Conservation (phyloP, 2,329 filamentous ascomycete genomes). For the Peltaster fructicola region DNA sequence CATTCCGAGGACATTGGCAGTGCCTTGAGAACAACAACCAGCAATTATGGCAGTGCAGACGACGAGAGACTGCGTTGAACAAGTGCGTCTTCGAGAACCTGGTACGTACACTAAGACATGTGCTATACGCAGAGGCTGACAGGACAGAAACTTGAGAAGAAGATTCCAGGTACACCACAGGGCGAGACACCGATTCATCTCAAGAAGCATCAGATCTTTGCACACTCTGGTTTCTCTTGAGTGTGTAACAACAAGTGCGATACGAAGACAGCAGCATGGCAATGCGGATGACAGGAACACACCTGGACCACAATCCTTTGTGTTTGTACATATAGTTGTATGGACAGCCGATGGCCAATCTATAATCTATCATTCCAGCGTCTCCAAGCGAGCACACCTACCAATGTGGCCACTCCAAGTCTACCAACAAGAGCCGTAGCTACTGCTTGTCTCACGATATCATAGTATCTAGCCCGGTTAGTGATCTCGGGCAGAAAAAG, state of each 20-base stretch:
- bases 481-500: slow-evolving; percentile 13
- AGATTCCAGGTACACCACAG: slow-evolving; percentile 32
- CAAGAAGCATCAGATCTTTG: slow-evolving; percentile 28
- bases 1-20: slow-evolving; percentile 88
- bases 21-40: slow-evolving; percentile 97
- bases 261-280: too few species aligned
- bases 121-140: not conserved
- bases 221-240: too few species aligned
- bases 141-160: slow-evolving; percentile 32
- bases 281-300: too few species aligned
- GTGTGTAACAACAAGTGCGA: too few species aligned
- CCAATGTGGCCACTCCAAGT: slow-evolving; percentile 6
- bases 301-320: too few species aligned
- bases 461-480: slow-evolving; percentile 27
- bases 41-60: slow-evolving; percentile 88
- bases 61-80: slow-evolving; percentile 76
- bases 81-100: slow-evolving; percentile 91
- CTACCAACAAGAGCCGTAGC: slow-evolving; percentile 24
- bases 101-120: slow-evolving; percentile 37
- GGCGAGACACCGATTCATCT: slow-evolving; percentile 31
- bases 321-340: too few species aligned
- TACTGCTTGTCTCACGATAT: slow-evolving; percentile 31
- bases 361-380: too few species aligned
- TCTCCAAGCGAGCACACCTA: slow-evolving; percentile 5
- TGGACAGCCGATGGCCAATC: too few species aligned